Conservation (phyloP, 495 filamentous ascomycete species). For the Darksidea phi region DNA sequence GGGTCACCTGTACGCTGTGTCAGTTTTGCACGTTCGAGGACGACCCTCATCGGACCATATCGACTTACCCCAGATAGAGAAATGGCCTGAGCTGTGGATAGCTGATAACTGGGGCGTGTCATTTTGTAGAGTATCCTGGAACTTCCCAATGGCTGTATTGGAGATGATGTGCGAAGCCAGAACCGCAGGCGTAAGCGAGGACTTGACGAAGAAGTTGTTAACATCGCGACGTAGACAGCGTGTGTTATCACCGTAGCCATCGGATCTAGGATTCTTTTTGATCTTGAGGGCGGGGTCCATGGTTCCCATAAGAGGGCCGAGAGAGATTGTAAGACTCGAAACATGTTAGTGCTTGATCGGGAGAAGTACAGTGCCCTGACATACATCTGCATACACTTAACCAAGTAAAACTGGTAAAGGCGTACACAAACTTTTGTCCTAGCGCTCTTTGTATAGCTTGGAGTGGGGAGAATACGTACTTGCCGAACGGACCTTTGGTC, state of each 20-base stretch:
- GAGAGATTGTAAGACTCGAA: constrained; percentile 15
- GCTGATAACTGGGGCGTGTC: constrained; percentile 10
- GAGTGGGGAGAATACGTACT: constrained; percentile 11
- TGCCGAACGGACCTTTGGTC: constrained; percentile 28
- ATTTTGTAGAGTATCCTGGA: constrained; percentile 28
- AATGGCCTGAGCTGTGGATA: constrained; percentile 27
- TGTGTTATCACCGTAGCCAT: constrained; percentile 32
- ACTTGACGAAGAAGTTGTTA: constrained; percentile 25
- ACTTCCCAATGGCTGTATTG: constrained; percentile 16
- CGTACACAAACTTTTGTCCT: no score
- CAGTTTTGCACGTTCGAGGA: neutral
- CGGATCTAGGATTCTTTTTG: constrained; percentile 17
- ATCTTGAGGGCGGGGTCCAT: constrained; percentile 32
- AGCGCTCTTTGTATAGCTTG: neutral
- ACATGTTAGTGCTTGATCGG: neutral
- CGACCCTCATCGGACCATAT: neutral
- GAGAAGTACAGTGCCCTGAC: neutral
- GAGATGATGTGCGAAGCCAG: constrained; percentile 24
- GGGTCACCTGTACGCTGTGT: constrained; percentile 9
- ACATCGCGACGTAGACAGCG: constrained; percentile 33
- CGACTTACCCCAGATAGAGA: constrained; percentile 26
- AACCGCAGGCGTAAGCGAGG: constrained; percentile 4
- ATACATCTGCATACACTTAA: no score
- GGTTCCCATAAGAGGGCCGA: constrained; percentile 24
- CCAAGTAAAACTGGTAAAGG: no score